A percentile compares a stretch with the other conserved stretches of the same genome.
Conservation (phyloP, 257 asterid species). For the Knoxia roxburghii region DNA sequence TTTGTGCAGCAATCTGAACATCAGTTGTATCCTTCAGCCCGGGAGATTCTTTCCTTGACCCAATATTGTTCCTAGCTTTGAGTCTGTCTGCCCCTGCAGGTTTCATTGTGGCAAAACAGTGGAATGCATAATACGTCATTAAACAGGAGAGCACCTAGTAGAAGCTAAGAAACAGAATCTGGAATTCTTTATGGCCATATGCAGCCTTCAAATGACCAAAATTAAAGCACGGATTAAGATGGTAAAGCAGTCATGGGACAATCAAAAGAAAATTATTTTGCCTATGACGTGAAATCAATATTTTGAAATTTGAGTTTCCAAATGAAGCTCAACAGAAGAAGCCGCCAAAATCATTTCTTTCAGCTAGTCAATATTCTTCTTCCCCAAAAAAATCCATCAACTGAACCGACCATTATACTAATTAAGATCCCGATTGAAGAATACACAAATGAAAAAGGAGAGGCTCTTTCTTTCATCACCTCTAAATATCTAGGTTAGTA, state of each 20-base stretch:
- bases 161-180: not conserved
- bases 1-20: constrained; percentile 88
- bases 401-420: constrained; percentile 22
- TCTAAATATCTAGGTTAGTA: constrained; percentile 10
- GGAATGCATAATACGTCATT: constrained; percentile 9
- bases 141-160: no score
- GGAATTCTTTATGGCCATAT: no score
- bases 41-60: constrained; percentile 51
- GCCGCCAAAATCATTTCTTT: constrained; percentile 11
- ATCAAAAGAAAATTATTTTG: not conserved
- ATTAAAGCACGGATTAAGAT: not conserved
- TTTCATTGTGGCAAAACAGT: constrained; percentile 14
- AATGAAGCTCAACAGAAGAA: constrained; percentile 14
- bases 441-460: constrained; percentile 3
- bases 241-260: not conserved
- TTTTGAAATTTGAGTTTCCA: constrained; percentile 12
- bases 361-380: constrained; percentile 6
- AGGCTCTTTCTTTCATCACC: constrained; percentile 10
- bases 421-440: constrained; percentile 28
- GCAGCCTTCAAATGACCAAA: not conserved
- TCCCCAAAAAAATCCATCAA: constrained; percentile 17
- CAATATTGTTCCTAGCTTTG: constrained; percentile 51
- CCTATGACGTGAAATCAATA: constrained; percentile 16
- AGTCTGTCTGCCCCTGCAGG: constrained; percentile 72
- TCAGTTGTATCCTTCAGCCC: constrained; percentile 55